Evolutionary conservation across 202 grass and related monocot genomes (phyloP).

Genomic region (Digitaria exilis): DNA sequence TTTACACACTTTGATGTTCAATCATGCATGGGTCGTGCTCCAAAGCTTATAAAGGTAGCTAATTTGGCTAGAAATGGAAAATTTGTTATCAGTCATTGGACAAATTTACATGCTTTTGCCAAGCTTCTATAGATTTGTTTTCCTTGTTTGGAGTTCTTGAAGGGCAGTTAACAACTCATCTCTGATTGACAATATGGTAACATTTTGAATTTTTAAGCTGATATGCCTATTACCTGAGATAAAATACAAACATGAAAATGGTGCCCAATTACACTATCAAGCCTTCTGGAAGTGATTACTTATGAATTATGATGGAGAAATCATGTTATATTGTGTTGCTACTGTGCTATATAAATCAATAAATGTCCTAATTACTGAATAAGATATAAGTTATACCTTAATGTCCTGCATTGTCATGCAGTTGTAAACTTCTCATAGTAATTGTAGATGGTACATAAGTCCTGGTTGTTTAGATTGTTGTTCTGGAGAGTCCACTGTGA

Average conservation of each 20-base stretch:
- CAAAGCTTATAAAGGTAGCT: neutral
- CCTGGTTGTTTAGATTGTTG: neutral
- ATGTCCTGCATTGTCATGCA: neutral
- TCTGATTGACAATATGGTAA: slow-evolving; percentile 19
- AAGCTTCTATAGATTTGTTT: neutral
- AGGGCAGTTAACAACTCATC: neutral
- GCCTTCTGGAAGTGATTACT: neutral
- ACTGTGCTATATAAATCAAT: slow-evolving; percentile 10
- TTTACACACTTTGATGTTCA: slow-evolving; percentile 5
- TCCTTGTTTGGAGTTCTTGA: neutral
- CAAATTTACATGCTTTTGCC: neutral
- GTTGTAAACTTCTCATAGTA: slow-evolving; percentile 10
- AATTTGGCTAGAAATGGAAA: neutral
- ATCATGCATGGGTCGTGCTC: neutral
- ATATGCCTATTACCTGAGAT: neutral
- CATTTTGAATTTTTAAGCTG: neutral
- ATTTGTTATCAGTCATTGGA: neutral
- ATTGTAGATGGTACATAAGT: neutral
- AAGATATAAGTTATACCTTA: neutral
- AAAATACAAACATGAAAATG: slow-evolving; percentile 12
- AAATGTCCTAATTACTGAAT: slow-evolving; percentile 12
- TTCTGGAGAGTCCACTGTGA: neutral
- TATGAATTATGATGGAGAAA: neutral
- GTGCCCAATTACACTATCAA: neutral
- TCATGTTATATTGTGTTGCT: slow-evolving; percentile 3